Evolutionary conservation across 768 basidiomycete species (phyloP).

Genomic region (Lactifluus hygrophoroides): DNA sequence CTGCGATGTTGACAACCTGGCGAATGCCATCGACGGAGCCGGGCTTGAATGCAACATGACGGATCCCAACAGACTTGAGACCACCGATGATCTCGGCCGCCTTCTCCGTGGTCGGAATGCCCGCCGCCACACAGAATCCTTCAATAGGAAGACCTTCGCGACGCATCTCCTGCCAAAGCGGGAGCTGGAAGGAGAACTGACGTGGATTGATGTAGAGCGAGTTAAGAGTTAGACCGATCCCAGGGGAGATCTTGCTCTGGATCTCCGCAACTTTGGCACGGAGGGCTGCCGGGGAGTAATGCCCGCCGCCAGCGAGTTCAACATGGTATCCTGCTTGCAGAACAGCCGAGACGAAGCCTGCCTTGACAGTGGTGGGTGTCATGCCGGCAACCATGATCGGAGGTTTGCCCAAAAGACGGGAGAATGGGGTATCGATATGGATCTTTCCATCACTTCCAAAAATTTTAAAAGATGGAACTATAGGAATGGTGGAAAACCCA

Average conservation of each 20-base stretch:
- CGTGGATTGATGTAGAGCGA: constrained; percentile 96
- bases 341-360: constrained; percentile 89
- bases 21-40: constrained; percentile 97
- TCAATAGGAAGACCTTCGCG: constrained; percentile 92
- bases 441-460: constrained; percentile 72
- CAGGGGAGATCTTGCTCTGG: constrained; percentile 71
- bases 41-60: constrained; percentile 96
- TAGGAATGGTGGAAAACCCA: constrained; percentile 25
- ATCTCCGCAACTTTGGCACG: constrained; percentile 92
- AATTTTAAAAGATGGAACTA: neutral
- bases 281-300: constrained; percentile 86
- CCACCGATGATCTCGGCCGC: constrained; percentile 92
- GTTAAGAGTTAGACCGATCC: constrained; percentile 91
- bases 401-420: constrained; percentile 89
- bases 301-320: constrained; percentile 96
- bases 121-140: constrained; percentile 98
- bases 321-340: constrained; percentile 92
- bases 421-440: constrained; percentile 93
- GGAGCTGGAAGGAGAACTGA: constrained; percentile 95
- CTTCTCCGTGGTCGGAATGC: constrained; percentile 94
- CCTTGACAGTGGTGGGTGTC: constrained; percentile 96
- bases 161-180: constrained; percentile 96
- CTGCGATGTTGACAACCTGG: constrained; percentile 93
- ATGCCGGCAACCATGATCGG: constrained; percentile 99
- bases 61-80: constrained; percentile 76